A percentile compares a stretch with the other conserved stretches of the same genome.
Evolutionary conservation across 2,329 filamentous ascomycete genomes (phyloP).

Genomic region (Fusarium clavum): DNA sequence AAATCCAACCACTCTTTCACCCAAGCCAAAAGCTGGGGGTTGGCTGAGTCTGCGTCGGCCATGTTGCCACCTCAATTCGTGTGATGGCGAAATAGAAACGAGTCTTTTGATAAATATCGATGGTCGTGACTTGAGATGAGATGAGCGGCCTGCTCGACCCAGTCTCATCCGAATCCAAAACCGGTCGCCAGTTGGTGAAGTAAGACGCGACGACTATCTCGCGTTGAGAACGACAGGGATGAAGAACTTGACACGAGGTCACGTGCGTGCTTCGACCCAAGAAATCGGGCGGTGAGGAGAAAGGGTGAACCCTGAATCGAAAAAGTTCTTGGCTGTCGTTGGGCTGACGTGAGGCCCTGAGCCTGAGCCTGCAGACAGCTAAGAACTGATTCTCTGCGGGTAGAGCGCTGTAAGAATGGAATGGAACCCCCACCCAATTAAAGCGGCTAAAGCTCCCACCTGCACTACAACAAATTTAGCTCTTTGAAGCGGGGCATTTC

Average conservation of each 20-base stretch:
- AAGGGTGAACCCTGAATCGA: conserved; percentile 5
- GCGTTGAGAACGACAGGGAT: conserved; percentile 7
- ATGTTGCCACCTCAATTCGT: conserved; percentile 35
- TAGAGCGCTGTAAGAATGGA: conserved; percentile 13
- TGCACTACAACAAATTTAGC: conserved; percentile 20
- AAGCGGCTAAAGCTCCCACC: conserved; percentile 26
- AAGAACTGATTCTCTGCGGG: conserved; percentile 13
- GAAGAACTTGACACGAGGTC: conserved; percentile 38
- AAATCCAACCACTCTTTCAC: conserved; percentile 81
- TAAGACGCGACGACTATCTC: conserved; percentile 25
- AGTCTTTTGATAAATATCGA: not conserved
- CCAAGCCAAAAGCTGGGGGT: conserved; percentile 78
- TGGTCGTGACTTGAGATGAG: not conserved
- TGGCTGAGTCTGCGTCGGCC: conserved; percentile 65
- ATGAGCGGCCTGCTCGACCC: not conserved
- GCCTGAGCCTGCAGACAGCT: not conserved
- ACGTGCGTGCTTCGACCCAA: conserved; percentile 24
- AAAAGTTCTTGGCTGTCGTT: not conserved
- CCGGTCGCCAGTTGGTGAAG: not conserved
- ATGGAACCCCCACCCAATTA: conserved; percentile 30
- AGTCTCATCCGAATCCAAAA: not conserved
- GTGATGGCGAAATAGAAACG: not conserved
- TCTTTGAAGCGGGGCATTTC: conserved; percentile 24
- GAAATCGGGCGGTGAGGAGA: conserved; percentile 12
- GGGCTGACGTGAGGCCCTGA: conserved; percentile 42